Conservation (phyloP, 192 early-diverging fungal genomes). For the Chytriomyces hyalinus region DNA sequence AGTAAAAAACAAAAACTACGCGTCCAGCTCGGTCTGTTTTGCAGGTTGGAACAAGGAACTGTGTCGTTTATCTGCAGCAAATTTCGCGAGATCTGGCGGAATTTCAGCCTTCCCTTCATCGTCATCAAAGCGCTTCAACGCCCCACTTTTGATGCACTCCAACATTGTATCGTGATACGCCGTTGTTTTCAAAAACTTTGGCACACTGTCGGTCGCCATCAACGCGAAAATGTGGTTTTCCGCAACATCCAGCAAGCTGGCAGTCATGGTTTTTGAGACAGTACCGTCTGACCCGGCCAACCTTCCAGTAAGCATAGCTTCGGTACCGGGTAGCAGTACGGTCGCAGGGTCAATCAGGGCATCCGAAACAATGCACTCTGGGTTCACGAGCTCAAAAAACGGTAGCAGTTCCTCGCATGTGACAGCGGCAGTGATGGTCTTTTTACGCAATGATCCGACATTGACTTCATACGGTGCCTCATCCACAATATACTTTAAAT, state of each 20-base stretch:
- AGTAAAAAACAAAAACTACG: too few relatives aligned
- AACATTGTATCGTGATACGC: conserved; percentile 30
- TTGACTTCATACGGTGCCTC: conserved; percentile 51
- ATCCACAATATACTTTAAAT: conserved; percentile 47
- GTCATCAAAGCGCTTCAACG: conserved; percentile 9
- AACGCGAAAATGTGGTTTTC: conserved; percentile 75
- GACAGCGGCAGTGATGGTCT: conserved; percentile 38
- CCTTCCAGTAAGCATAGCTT: conserved; percentile 29
- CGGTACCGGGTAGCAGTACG: conserved; percentile 27
- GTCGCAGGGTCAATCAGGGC: conserved; percentile 10
- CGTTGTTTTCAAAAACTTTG: conserved; percentile 70
- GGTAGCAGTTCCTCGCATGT: conserved; percentile 18
- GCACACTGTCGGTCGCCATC: conserved; percentile 77
- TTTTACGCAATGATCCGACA: conserved; percentile 46
- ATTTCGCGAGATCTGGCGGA: too few relatives aligned
- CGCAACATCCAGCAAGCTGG: conserved; percentile 62
- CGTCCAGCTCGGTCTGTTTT: too few relatives aligned
- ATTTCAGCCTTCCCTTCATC: not conserved
- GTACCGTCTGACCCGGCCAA: conserved; percentile 6
- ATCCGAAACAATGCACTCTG: conserved; percentile 8
- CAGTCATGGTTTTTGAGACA: conserved; percentile 9
- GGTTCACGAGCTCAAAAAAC: conserved; percentile 33
- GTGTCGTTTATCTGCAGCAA: too few relatives aligned
- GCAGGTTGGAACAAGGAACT: too few relatives aligned
- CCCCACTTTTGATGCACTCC: conserved; percentile 17